Evolutionary conservation across 306 rosid species (phyloP), one percentile per base, ranked within the genome.

Genomic region (Lithocarpus polystachyus): DNA sequence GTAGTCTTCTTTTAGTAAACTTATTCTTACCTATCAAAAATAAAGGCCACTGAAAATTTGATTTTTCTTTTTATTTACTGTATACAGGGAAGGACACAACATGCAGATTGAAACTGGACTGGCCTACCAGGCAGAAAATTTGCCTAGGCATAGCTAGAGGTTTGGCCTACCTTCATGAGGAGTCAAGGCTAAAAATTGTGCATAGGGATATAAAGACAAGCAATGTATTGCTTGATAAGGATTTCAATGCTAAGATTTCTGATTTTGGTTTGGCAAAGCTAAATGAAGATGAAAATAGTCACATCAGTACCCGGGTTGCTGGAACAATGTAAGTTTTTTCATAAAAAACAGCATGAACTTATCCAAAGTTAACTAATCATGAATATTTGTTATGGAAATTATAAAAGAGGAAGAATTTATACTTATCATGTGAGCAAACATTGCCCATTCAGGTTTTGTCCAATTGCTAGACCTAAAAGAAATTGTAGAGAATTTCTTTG

Each of bases 181-280:
- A 94, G 75, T 94, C 97, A 1, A 88, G 86, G 78, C 76, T 94
- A 70, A 94, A 87, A 87, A 91, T 94, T 74, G 92, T 94, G 68
- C 99, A 94, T 45, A 84, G 97, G 77, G 99, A 94, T 80, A 91
- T 94, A 85, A 94, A 94, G 89, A 87, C 99, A 18, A 94, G 99
- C 82, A 94, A 94, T 89, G 97, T 94, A 77, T 83, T 94, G 85
- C 91, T 94, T 18, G 97, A 94, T 73, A 89, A 92, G 88, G 91
- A 91, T 70, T 94, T 87, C 75, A 92, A 82, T 76, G 93, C 99
- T 26, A 94, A 92, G 82, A 86, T 94, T 75, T 94, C 99, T 20
- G 99, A 94, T 89, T 94, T 94, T 80, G 99, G 99, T 80, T 87
- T 94, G 89, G 99, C 99, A 68, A 94, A 89, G 87, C 97, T 94